Evolutionary conservation across 305 asterid genomes (phyloP), one percentile per base, ranked within the genome.

Genomic region (Rubia tinctorum): DNA sequence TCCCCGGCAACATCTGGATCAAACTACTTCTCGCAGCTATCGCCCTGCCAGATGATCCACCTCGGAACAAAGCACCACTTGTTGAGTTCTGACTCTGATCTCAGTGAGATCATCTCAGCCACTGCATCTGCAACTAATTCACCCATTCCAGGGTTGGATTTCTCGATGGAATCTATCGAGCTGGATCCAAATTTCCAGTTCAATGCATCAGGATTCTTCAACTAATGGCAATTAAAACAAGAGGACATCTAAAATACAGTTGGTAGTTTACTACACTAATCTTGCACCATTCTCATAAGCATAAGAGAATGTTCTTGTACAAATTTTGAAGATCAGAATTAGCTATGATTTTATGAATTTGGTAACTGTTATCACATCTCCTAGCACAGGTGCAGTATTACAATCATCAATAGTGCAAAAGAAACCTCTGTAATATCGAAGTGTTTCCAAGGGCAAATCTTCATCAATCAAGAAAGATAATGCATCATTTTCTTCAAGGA

Each of bases 1-100:
- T 87, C 96, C 49, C 94, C 98, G 11, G 86, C 88, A 58, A 85
- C 92, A 20, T 81, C 96, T 14, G 96, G 79, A 80, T 87, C 96
- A 23, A 84, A 82, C 83, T 86, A 83, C 86, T 85, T 85, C 81
- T 85, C 96, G 4, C 39, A 34, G 8, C 37, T 85, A 20, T 82
- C 85, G 51, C 68, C 76, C 18, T 77, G 78, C 83, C 82, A 84
- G 73, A 81, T 79, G 81, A 80, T 61, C 66, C 72, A 79, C 68
- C 81, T 80, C 0, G 83, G 79, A 70, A 80, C 73, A 8, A 76
- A 66, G 76, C 79, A 86, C 20, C 79, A 59, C 71, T 37, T 74
- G 67, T 86, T 81, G 17, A 78, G 84, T 22, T 76, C 87, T 12
- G 91, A 86, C 65, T 77, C 86, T 53, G 91, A 89, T 72, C 81